phyloP scores from a whole-genome alignment of 345 rosid species.

The Luvunga scandens region DNA sequence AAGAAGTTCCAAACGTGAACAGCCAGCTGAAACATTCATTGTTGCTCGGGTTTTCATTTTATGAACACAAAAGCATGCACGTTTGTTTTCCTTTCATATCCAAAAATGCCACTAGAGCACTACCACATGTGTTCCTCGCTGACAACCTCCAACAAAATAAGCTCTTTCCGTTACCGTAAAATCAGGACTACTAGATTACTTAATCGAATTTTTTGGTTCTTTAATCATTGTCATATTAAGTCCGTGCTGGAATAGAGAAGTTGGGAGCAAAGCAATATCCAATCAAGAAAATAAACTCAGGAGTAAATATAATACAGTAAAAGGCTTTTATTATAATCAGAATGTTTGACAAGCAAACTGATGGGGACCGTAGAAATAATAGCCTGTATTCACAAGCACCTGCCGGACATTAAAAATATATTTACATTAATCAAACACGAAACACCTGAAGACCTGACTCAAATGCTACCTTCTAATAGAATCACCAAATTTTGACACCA shows the following conservation, averaged over 20 bases:
- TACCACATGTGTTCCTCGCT: too few species aligned
- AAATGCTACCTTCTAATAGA: conserved; percentile 29
- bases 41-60: too few species aligned
- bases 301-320: conserved; percentile 5
- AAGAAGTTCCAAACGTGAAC: too few species aligned
- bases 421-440: conserved; percentile 38
- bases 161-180: neutral
- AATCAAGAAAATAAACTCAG: neutral
- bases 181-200: neutral
- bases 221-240: neutral
- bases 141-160: too few species aligned
- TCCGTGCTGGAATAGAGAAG: neutral
- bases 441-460: conserved; percentile 26
- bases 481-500: conserved; percentile 15
- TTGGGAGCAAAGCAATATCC: neutral
- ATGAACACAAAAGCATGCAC: too few species aligned
- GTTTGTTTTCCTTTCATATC: too few species aligned
- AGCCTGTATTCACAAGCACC: conserved; percentile 37
- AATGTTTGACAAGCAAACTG: conserved; percentile 32
- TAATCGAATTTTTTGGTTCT: too few species aligned
- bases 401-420: conserved; percentile 17
- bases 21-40: too few species aligned
- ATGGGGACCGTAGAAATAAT: conserved; percentile 19
- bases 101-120: too few species aligned
- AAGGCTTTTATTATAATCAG: conserved; percentile 37